phyloP scores from a whole-genome alignment of 139 green algal species.

The Tetraselmis striata region DNA sequence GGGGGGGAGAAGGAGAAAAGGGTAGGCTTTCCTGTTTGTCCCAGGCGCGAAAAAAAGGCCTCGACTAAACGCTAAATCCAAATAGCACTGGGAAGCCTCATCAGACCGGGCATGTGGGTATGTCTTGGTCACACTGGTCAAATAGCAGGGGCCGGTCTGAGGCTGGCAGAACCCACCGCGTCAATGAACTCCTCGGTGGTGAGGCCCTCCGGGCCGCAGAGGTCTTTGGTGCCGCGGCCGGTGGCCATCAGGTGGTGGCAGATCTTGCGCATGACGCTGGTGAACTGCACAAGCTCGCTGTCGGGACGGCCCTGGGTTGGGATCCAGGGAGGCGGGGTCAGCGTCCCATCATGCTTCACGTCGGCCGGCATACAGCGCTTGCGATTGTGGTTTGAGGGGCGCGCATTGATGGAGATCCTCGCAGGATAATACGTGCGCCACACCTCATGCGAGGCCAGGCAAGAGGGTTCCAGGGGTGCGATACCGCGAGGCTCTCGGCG shows the following conservation, averaged over 20 bases:
- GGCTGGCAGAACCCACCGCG: constrained; percentile 6
- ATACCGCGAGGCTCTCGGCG: constrained; percentile 3
- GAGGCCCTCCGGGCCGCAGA: constrained; percentile 17
- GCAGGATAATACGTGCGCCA: too few species aligned
- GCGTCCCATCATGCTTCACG: constrained; percentile 5
- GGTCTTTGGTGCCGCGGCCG: constrained; percentile 20
- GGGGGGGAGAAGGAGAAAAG: too few species aligned
- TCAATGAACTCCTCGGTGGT: constrained; percentile 32
- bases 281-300: not conserved
- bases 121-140: too few species aligned
- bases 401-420: too few species aligned
- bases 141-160: too few species aligned
- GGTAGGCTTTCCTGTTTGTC: too few species aligned
- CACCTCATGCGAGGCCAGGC: not conserved
- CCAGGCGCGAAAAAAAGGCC: too few species aligned
- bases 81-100: too few species aligned
- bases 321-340: not conserved
- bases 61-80: too few species aligned
- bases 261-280: constrained; percentile 13
- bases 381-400: too few species aligned
- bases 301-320: not conserved
- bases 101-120: too few species aligned
- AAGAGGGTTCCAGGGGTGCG: not conserved
- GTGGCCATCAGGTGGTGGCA: constrained; percentile 1
- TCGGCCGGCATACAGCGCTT: not conserved